Conservation (phyloP, 805 yeast genomes). For the Alloascoidea hylecoeti region DNA sequence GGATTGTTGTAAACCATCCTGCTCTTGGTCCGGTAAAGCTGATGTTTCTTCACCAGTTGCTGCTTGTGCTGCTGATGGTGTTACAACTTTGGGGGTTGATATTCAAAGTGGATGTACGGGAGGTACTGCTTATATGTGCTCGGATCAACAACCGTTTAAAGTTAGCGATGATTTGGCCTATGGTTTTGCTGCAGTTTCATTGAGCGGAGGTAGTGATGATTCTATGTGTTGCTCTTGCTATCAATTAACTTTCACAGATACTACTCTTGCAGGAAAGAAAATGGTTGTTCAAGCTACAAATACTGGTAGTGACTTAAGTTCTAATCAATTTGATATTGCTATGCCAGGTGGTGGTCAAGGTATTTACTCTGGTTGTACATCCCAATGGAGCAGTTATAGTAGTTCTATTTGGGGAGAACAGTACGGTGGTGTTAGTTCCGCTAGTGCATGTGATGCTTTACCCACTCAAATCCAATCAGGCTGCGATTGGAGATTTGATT, state of each 20-base stretch:
- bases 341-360: conserved; percentile 5
- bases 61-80: conserved; percentile 4
- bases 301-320: conserved; percentile 3
- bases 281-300: conserved; percentile 4
- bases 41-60: conserved; percentile 1
- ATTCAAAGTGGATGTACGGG: conserved; percentile 4
- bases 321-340: conserved; percentile 4
- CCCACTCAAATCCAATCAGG: conserved; percentile 2
- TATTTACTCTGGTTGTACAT: conserved; percentile 1
- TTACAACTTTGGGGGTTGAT: conserved; percentile 2
- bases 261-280: conserved; percentile 3
- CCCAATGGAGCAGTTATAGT: conserved; percentile 2
- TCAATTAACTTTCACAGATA: conserved; percentile 2
- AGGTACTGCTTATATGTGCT: conserved; percentile 4
- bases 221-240: conserved; percentile 3
- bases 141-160: conserved; percentile 3
- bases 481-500: conserved; percentile 4
- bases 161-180: conserved; percentile 2
- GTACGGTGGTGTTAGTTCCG: conserved; percentile 3
- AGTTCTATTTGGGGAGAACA: conserved; percentile 1
- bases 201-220: conserved; percentile 2
- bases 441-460: background rate
- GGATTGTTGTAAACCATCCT: conserved; percentile 5
- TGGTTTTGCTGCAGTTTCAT: conserved; percentile 3
- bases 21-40: conserved; percentile 5